Evolutionary conservation across 305 asterid genomes (phyloP).

Genomic region (Rubia balearica): DNA sequence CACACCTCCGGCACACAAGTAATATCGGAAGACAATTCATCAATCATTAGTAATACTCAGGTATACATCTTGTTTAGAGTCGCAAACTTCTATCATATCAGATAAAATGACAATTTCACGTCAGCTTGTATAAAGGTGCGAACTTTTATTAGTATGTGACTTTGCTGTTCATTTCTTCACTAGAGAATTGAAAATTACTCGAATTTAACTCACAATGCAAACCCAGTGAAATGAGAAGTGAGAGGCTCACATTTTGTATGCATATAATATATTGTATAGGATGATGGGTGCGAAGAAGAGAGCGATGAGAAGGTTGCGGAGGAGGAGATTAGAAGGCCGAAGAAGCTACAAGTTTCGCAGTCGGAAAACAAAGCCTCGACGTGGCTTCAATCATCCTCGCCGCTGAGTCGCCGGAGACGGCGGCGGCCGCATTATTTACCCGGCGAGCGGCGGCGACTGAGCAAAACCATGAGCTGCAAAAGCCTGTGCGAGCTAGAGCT

Average conservation of each 20-base stretch:
- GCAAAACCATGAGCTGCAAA: slow-evolving; percentile 32
- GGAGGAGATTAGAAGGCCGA: slow-evolving; percentile 12
- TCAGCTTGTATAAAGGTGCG: too few relatives aligned
- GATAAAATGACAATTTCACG: too few relatives aligned
- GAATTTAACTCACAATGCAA: too few relatives aligned
- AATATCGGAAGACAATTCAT: slow-evolving; percentile 19
- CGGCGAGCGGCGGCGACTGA: slow-evolving; percentile 14
- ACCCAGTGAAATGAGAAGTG: too few relatives aligned
- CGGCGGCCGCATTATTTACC: background rate
- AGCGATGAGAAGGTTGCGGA: slow-evolving; percentile 4
- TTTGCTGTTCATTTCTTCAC: too few relatives aligned
- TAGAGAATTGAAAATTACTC: too few relatives aligned
- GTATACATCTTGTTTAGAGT: slow-evolving; percentile 14
- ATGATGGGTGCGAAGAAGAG: slow-evolving; percentile 1
- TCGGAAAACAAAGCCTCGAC: slow-evolving; percentile 9
- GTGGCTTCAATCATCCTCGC: slow-evolving; percentile 30
- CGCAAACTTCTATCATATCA: too few relatives aligned
- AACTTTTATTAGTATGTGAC: too few relatives aligned
- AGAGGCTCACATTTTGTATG: too few relatives aligned
- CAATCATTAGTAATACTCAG: slow-evolving; percentile 15
- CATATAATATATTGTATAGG: background rate
- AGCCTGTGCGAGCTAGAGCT: slow-evolving; percentile 50
- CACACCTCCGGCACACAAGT: slow-evolving; percentile 17
- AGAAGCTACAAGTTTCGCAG: slow-evolving; percentile 15
- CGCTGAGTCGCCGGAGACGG: slow-evolving; percentile 10